Percentiles rank a stretch among this genome's conserved stretches.
Conservation (phyloP, 371 early-diverging fungal genomes). For the Sporodiniella umbellata region DNA sequence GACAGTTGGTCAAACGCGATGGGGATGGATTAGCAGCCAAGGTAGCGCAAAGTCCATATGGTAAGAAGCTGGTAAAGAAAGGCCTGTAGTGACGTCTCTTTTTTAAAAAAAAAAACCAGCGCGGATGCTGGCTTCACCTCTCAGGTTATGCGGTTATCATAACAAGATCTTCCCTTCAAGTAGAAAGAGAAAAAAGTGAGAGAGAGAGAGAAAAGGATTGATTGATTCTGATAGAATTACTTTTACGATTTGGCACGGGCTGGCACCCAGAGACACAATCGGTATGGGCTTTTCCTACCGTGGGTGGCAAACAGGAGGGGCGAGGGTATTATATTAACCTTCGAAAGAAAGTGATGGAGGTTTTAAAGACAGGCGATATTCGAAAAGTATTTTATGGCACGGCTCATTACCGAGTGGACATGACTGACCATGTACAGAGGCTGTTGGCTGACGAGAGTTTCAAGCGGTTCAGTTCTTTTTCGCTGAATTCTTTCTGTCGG, state of each 20-base stretch:
- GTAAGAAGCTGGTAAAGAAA: slow-evolving; percentile 3
- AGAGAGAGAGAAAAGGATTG: too few species aligned
- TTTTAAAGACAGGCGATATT: slow-evolving; percentile 4
- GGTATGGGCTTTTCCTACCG: slow-evolving; percentile 18
- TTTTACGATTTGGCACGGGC: slow-evolving; percentile 18
- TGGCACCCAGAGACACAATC: slow-evolving; percentile 16
- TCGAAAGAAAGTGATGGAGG: slow-evolving; percentile 3
- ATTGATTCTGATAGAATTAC: slow-evolving; percentile 5
- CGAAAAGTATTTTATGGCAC: slow-evolving; percentile 5
- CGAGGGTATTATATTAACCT: slow-evolving; percentile 17
- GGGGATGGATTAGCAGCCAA: slow-evolving; percentile 13
- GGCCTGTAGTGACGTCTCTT: too few species aligned
- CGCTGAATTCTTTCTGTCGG: background rate
- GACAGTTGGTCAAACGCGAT: background rate
- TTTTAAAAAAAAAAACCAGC: too few species aligned
- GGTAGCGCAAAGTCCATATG: slow-evolving; percentile 14
- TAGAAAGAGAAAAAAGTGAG: background rate
- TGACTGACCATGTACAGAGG: slow-evolving; percentile 9
- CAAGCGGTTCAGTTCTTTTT: slow-evolving; percentile 1
- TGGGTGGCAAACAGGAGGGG: background rate
- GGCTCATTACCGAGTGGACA: slow-evolving; percentile 15
- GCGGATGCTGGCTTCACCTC: slow-evolving; percentile 18
- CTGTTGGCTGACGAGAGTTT: slow-evolving; percentile 4
- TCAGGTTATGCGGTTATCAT: slow-evolving; percentile 12
- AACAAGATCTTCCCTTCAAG: slow-evolving; percentile 16